These are phyloP conservation scores for Pisolithus tinctorius DNA, from an alignment of 768 basidiomycete species.

Conservation along the genomic window DNA sequence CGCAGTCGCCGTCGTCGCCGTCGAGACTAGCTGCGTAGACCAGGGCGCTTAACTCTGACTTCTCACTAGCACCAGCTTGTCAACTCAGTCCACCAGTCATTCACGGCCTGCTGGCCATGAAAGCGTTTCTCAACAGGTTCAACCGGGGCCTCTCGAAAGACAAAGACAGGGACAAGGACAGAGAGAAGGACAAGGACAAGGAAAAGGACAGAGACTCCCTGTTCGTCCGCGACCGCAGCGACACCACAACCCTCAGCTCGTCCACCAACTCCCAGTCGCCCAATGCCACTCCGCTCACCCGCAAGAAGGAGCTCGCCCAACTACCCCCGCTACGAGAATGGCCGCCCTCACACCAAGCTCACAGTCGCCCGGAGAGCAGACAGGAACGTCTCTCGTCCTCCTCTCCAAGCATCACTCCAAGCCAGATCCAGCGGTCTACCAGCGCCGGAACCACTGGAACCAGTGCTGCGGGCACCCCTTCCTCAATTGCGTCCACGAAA, in stretches of 20 bases:
- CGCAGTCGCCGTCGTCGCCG: constrained; percentile 1
- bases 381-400: constrained; percentile 12
- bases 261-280: constrained; percentile 17
- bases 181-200: constrained; percentile 15
- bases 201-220: constrained; percentile 25
- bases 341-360: constrained; percentile 44
- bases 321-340: constrained; percentile 60
- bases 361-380: constrained; percentile 15
- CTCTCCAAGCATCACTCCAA: constrained; percentile 6
- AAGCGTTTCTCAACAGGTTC: constrained; percentile 75
- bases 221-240: constrained; percentile 24
- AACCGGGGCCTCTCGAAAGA: constrained; percentile 52
- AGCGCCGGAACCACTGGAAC: constrained; percentile 29
- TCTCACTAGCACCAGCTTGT: neutral
- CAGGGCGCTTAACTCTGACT: neutral
- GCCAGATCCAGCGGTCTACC: constrained; percentile 23
- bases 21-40: neutral
- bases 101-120: constrained; percentile 43
- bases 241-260: constrained; percentile 27
- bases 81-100: neutral
- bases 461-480: constrained; percentile 31
- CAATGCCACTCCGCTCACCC: constrained; percentile 25
- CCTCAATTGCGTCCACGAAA: constrained; percentile 50
- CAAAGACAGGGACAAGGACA: constrained; percentile 24
- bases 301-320: constrained; percentile 45